Percentiles rank a stretch among this genome's conserved stretches.
phyloP scores from a whole-genome alignment of 164 flowering plant genomes.

The grape (Vitis vinifera) region ASM3070453v1 NC_081811.1:7806501-7807000 shows the following conservation, averaged over 20 bases:
- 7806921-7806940: constrained; percentile 3
- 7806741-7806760: constrained; percentile 6
- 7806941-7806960: constrained; percentile 8
- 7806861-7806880: constrained; percentile 5
- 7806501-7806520: background rate
- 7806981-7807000: constrained; percentile 23
- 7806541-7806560: constrained; percentile 58
- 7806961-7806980: constrained; percentile 40
- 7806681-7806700: constrained; percentile 25
- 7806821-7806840: constrained; percentile 14
- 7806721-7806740: background rate
- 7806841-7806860: constrained; percentile 8
- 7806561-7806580: constrained; percentile 69
- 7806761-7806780: constrained; percentile 42
- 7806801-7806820: constrained; percentile 7
- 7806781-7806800: constrained; percentile 39
- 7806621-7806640: constrained; percentile 44
- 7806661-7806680: constrained; percentile 10
- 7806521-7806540: background rate
- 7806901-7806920: constrained; percentile 5
- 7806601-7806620: constrained; percentile 39
- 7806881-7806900: background rate
- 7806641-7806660: constrained; percentile 14
- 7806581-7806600: constrained; percentile 55
- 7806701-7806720: constrained; percentile 25